These are phyloP conservation scores for Karstenula rhodostoma DNA, from an alignment of 2,329 filamentous ascomycete genomes.

Conservation along the genomic window DNA sequence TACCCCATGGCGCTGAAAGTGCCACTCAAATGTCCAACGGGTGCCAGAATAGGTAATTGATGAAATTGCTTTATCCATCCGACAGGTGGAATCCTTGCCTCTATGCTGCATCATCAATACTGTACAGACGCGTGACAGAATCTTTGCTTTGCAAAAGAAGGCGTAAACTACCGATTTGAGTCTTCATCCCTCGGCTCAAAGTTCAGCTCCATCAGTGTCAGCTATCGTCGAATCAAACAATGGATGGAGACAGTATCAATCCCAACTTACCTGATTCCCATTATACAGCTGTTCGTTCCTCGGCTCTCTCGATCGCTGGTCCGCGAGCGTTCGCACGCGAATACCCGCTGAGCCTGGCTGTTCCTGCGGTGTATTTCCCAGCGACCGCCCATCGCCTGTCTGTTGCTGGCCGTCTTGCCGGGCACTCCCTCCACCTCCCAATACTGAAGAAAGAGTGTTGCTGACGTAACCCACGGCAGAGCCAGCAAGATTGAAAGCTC, in stretches of 20 bases:
- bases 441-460: slow-evolving; percentile 40
- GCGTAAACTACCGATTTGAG: slow-evolving; percentile 9
- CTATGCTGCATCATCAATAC: not conserved
- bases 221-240: slow-evolving; percentile 4
- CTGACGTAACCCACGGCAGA: slow-evolving; percentile 45
- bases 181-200: slow-evolving; percentile 70
- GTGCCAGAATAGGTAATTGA: not conserved
- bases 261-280: slow-evolving; percentile 80
- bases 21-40: not conserved
- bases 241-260: slow-evolving; percentile 27
- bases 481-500: slow-evolving; percentile 45
- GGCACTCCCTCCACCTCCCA: slow-evolving; percentile 33
- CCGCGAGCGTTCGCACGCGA: slow-evolving; percentile 54
- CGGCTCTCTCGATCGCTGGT: slow-evolving; percentile 60
- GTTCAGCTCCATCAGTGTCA: slow-evolving; percentile 62
- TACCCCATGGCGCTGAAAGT: slow-evolving; percentile 2
- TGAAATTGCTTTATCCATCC: not conserved
- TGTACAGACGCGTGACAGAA: not conserved
- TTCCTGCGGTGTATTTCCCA: slow-evolving; percentile 21
- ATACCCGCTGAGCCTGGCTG: slow-evolving; percentile 36
- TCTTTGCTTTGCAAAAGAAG: not conserved
- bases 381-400: slow-evolving; percentile 19
- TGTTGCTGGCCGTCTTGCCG: slow-evolving; percentile 23
- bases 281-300: slow-evolving; percentile 82
- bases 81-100: not conserved